Conservation (phyloP, 129 eudicot genomes). For the Heracleum sosnowskyi region DNA sequence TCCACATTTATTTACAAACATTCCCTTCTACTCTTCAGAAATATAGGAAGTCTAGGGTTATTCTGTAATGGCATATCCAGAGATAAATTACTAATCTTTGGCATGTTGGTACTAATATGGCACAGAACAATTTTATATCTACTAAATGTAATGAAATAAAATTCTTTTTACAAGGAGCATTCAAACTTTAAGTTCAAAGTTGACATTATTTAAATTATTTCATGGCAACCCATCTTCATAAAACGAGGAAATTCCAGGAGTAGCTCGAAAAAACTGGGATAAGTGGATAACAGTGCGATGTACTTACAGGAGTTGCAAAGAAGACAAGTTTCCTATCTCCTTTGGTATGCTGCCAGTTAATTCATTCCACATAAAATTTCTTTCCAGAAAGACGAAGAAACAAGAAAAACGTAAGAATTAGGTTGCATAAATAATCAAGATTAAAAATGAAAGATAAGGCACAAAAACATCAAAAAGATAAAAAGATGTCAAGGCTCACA, state of each 20-base stretch:
- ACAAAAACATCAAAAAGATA: neutral
- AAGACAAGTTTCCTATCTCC: constrained; percentile 39
- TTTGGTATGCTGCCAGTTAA: constrained; percentile 52
- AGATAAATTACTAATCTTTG: neutral
- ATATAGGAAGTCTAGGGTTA: too few species aligned
- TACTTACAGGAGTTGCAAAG: constrained; percentile 65
- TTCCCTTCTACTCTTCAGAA: too few species aligned
- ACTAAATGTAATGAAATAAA: too few species aligned
- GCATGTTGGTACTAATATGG: neutral
- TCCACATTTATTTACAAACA: too few species aligned
- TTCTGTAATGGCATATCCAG: neutral
- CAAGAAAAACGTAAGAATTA: neutral
- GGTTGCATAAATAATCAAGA: neutral
- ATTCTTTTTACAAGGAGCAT: neutral
- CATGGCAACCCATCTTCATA: neutral
- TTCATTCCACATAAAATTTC: constrained; percentile 82
- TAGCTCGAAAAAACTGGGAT: neutral
- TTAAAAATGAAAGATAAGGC: neutral
- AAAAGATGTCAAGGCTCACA: constrained; percentile 42
- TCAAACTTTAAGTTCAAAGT: neutral
- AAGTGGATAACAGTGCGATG: neutral
- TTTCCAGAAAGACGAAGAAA: constrained; percentile 17
- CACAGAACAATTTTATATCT: neutral
- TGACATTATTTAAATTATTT: too few species aligned
- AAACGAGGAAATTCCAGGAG: neutral